Conservation (phyloP, 441 rosid species). For the Capsella rubella region DNA sequence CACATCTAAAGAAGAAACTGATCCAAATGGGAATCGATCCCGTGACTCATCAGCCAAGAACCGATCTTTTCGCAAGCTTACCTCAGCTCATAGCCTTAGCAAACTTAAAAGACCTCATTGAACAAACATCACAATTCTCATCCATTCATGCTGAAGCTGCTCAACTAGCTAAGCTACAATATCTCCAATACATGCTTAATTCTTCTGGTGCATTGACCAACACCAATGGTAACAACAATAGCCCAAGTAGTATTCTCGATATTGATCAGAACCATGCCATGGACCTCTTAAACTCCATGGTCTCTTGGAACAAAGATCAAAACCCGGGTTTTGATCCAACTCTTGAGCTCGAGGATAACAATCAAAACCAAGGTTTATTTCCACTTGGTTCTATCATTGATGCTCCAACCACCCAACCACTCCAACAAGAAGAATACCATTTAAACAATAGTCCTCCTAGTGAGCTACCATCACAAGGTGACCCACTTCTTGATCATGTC, state of each 20-base stretch:
- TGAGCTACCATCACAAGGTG: constrained; percentile 40
- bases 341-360: constrained; percentile 34
- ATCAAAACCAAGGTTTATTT: constrained; percentile 44
- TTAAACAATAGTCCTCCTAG: constrained; percentile 40
- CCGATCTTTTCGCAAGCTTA: constrained; percentile 73
- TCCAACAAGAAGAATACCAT: constrained; percentile 61
- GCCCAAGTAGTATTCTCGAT: constrained; percentile 54
- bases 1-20: constrained; percentile 86
- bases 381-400: constrained; percentile 44
- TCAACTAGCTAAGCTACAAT: constrained; percentile 70
- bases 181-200: constrained; percentile 58
- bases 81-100: constrained; percentile 79
- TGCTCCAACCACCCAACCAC: constrained; percentile 64
- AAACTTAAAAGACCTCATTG: constrained; percentile 62
- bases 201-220: constrained; percentile 48
- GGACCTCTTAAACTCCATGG: constrained; percentile 51
- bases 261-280: constrained; percentile 52
- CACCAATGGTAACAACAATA: constrained; percentile 26
- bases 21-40: constrained; percentile 95
- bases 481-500: constrained; percentile 52
- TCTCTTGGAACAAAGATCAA: constrained; percentile 50
- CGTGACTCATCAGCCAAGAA: constrained; percentile 86
- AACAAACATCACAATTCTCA: constrained; percentile 51
- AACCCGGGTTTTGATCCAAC: constrained; percentile 33
- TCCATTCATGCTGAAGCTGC: constrained; percentile 70